Conservation (phyloP, 2,329 filamentous ascomycete species). For the Didymosphaeria variabile region DNA sequence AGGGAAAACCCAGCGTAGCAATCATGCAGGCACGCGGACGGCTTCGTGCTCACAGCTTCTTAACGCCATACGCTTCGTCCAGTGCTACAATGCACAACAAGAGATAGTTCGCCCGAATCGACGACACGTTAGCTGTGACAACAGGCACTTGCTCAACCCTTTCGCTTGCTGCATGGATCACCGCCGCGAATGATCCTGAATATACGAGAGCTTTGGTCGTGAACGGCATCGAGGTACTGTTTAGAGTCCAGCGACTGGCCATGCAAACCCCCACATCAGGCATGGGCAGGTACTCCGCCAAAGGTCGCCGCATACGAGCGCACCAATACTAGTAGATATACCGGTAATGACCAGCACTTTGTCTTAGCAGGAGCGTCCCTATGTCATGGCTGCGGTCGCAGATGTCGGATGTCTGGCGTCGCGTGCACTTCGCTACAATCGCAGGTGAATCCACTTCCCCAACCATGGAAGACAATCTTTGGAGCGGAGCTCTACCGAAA, state of each 20-base stretch:
- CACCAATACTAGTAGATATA: neutral
- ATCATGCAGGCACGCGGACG: neutral
- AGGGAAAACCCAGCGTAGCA: neutral
- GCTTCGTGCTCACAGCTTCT: neutral
- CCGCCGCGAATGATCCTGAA: neutral
- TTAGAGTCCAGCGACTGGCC: neutral
- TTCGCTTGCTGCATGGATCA: neutral
- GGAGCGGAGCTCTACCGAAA: neutral
- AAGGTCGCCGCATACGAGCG: neutral
- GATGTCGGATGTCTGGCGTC: neutral
- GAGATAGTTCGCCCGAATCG: neutral
- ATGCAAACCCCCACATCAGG: neutral
- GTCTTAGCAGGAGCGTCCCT: neutral
- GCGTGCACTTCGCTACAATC: neutral
- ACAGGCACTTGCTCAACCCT: neutral
- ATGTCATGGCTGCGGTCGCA: neutral
- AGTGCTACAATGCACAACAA: neutral
- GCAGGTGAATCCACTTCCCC: neutral
- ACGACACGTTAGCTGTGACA: neutral
- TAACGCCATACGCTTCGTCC: neutral
- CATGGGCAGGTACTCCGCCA: no score
- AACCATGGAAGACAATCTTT: neutral
- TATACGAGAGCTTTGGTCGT: neutral
- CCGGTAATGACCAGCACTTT: neutral
- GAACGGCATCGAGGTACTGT: neutral